Evolutionary conservation across 129 eudicot genomes (phyloP).

Genomic region (Artemisia argyi): DNA sequence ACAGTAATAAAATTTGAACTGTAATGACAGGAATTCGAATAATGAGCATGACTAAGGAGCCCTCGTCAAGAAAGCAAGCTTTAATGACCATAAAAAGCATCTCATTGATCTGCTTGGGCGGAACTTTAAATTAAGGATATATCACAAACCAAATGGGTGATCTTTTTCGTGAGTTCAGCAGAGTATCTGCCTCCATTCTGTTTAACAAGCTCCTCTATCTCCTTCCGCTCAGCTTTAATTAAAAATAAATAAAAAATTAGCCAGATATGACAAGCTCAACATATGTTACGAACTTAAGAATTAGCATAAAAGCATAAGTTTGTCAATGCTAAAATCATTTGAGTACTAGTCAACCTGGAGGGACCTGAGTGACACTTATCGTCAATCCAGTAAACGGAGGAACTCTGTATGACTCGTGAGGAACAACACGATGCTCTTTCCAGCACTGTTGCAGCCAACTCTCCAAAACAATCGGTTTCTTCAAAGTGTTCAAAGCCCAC

Average conservation of each 20-base stretch:
- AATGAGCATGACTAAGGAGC: background rate
- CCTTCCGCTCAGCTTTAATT: conserved; percentile 73
- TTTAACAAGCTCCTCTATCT: conserved; percentile 57
- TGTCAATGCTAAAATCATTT: conserved; percentile 8
- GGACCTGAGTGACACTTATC: conserved; percentile 77
- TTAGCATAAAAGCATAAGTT: conserved; percentile 9
- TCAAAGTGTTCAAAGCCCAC: conserved; percentile 78
- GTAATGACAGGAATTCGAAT: background rate
- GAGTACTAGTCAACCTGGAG: conserved; percentile 53
- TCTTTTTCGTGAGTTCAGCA: conserved; percentile 77
- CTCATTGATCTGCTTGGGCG: conserved; percentile 1
- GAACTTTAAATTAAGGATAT: conserved; percentile 60
- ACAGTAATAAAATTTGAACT: background rate
- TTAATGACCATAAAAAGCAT: conserved; percentile 6
- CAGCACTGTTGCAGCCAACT: conserved; percentile 94
- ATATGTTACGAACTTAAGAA: conserved; percentile 14
- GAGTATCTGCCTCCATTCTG: conserved; percentile 95
- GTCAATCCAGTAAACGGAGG: conserved; percentile 87
- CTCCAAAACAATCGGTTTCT: conserved; percentile 81
- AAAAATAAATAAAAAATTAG: conserved; percentile 10
- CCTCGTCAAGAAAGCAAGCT: conserved; percentile 9
- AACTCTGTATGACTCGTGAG: conserved; percentile 83
- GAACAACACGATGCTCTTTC: conserved; percentile 96
- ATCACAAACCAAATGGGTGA: conserved; percentile 88
- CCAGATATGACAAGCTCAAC: conserved; percentile 12